Base-by-base conservation (phyloP, 1,284 basidiomycete species). In the Rhizopogon parksii region DNA sequence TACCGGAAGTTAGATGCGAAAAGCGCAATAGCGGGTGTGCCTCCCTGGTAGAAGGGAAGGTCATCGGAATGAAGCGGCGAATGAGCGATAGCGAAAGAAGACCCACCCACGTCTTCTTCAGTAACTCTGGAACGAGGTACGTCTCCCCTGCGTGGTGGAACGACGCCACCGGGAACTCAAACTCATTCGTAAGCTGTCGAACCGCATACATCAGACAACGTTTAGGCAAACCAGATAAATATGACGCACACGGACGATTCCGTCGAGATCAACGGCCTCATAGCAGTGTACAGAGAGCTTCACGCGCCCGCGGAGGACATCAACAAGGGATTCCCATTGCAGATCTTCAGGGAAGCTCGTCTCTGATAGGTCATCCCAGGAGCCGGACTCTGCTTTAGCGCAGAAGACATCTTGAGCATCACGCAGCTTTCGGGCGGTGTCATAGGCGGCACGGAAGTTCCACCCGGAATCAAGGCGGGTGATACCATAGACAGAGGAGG, bases 101-200 rank as follows among this genome's bases (percentile, higher is more conserved):
- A 49, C 61, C 63, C 35, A 53, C 71, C 71, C 57, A 88, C 52
- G 81, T 76, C 64, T 77, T 72, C 64, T 84, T 87, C 54, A 90
- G 67, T 7, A 85, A 61, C 21, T 80, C 77, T 0, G 87, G 85
- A n/a, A 88, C 81, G 27, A 90, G 74, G 67, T 84, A 91, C 2
- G 85, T 80, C 61, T 89, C 85, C 53, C 87, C 81, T 2, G 85
- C 88, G 59, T 87, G 83, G 60, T 90, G 86, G 63, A 90, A 83
- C 3, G 83, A 80, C 6, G 81, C 74, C 43, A 86, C 76, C 12
- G 74, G 75, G 62, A 88, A 88, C 56, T 80, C 63, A 69, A 89
- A 91, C 67, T 91, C 87, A 61, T 90, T 85, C 11, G 83, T 79
- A 47, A 89, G 72, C 71, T 88, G 63, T 34, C 24, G 37, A 15